Conservation (phyloP, 2,329 filamentous ascomycete genomes). For the Alternaria alternata region DNA sequence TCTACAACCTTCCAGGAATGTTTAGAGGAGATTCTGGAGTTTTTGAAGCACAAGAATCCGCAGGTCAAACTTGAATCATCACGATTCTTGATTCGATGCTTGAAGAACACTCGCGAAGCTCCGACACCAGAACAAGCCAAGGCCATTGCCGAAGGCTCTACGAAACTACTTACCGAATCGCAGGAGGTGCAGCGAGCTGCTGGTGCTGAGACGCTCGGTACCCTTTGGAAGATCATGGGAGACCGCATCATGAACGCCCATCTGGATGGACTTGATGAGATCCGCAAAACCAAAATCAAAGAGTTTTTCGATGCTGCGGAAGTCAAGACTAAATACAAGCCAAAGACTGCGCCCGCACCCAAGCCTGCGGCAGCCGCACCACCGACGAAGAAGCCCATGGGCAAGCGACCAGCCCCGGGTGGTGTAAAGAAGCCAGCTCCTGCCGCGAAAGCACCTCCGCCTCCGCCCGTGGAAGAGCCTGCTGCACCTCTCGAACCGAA, state of each 20-base stretch:
- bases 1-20: conserved; percentile 81
- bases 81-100: conserved; percentile 88
- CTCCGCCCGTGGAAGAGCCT: conserved; percentile 53
- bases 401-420: conserved; percentile 61
- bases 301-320: conserved; percentile 85
- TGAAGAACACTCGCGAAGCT: conserved; percentile 82
- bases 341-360: conserved; percentile 74
- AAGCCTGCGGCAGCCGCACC: conserved; percentile 61
- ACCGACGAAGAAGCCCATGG: conserved; percentile 52
- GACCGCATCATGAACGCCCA: conserved; percentile 95
- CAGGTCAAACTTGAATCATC: conserved; percentile 96
- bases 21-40: conserved; percentile 87
- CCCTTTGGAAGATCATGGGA: conserved; percentile 97
- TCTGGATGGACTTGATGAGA: conserved; percentile 91
- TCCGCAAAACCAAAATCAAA: conserved; percentile 93
- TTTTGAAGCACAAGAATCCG: conserved; percentile 91
- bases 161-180: conserved; percentile 89
- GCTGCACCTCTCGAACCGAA: conserved; percentile 67
- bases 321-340: conserved; percentile 90
- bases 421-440: conserved; percentile 62
- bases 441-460: conserved; percentile 47
- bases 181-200: conserved; percentile 85
- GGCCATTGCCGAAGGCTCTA: conserved; percentile 84
- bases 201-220: conserved; percentile 90
- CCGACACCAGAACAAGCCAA: conserved; percentile 85